Evolutionary conservation across 1,284 basidiomycete genomes (phyloP), one percentile per base, ranked within the genome.

Genomic region (Coniferiporia sulphurascens): DNA sequence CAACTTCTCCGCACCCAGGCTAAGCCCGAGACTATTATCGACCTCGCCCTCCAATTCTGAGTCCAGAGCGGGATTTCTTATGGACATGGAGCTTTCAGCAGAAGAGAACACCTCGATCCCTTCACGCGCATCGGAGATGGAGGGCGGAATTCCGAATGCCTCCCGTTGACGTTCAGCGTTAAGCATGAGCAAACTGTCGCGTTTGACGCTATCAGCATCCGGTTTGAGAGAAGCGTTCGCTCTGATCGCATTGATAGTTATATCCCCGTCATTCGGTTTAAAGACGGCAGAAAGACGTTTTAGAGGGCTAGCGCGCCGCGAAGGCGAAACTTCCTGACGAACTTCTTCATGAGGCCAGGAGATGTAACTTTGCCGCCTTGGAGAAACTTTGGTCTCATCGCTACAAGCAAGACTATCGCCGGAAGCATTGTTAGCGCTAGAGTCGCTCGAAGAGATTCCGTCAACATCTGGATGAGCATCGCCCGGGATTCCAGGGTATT

Each of bases 111-210:
- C 19, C 17, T 49, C 58, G 34, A 27, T 48, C 22, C 13, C 54
- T 9, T 52, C 51, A 35, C 48, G 35, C 27, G 59, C 44, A 46
- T 38, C 45, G 10, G 61, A 62, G 2, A 44, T 22, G 19, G 61
- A 59, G 22, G 53, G 53, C 2, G 61, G 61, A 15, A 62, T 62
- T 10, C 61, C 61, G 48, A 62, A 62, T 1, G 61, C 61, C 46
- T 62, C 55, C 10, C 58, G 57, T 45, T 62, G 61, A 13, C 53
- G 52, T 10, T 55, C 58, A 12, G 61, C 45, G 34, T 54, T 62
- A 21, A 62, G 58, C 49, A 57, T 56, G 6, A 59, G 38, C 13
- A 62, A 10, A 35, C 61, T 59, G 44, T 62, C 58, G 44, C 58
- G 61, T 15, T 59, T 59, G 44, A 43, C 17, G 35, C 55, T 38